Percentiles rank a stretch among this genome's conserved stretches.
phyloP scores from a whole-genome alignment of 1,284 basidiomycete species.

The Trametes sp. region DNA sequence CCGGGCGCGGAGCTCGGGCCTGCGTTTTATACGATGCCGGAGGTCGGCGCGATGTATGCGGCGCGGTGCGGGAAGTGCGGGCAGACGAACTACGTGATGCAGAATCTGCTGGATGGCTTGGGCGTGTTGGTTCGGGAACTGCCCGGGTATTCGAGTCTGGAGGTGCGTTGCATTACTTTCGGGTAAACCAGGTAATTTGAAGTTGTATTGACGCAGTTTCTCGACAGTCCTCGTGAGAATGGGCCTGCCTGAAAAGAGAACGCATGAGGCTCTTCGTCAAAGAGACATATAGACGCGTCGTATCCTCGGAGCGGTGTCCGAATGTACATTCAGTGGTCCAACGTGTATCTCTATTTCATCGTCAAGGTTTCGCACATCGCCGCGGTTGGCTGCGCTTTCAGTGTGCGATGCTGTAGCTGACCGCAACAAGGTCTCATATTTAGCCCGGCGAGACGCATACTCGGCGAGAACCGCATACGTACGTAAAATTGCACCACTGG shows the following conservation, averaged over 20 bases:
- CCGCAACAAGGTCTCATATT: no score
- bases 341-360: background rate
- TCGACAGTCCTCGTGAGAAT: no score
- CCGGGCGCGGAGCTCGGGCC: constrained; percentile 20
- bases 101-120: constrained; percentile 4
- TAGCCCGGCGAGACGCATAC: no score
- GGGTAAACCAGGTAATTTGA: no score
- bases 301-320: background rate
- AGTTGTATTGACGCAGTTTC: no score
- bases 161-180: no score
- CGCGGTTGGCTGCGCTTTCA: no score
- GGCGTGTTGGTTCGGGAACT: background rate
- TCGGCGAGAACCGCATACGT: no score
- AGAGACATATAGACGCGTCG: constrained; percentile 5
- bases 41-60: constrained; percentile 26
- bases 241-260: no score
- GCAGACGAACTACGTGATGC: constrained; percentile 8
- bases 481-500: no score
- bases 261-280: no score
- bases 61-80: constrained; percentile 19
- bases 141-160: background rate
- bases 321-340: background rate
- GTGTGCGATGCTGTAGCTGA: no score
- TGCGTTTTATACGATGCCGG: constrained; percentile 22
- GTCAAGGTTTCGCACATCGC: background rate